Evolutionary conservation across 2,329 filamentous ascomycete genomes (phyloP).

Genomic region (Periconia digitata): DNA sequence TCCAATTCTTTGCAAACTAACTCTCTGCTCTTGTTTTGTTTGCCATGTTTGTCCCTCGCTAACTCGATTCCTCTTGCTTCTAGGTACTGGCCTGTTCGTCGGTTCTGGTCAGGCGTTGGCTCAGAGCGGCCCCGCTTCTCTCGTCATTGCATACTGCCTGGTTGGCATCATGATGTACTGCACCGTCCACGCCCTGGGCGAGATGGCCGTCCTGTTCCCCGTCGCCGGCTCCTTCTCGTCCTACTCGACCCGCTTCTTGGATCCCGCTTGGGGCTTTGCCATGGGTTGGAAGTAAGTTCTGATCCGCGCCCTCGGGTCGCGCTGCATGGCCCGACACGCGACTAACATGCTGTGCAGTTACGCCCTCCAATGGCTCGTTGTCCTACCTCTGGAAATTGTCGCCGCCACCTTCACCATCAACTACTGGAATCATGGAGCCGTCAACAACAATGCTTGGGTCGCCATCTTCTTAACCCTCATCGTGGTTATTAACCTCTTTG

Average conservation of each 20-base stretch:
- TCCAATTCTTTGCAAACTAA: neutral
- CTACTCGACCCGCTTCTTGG: conserved; percentile 88
- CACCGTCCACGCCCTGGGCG: conserved; percentile 87
- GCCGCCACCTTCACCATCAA: conserved; percentile 81
- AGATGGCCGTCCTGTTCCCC: conserved; percentile 87
- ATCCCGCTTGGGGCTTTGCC: conserved; percentile 91
- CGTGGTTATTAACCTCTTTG: conserved; percentile 68
- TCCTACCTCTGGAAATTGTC: conserved; percentile 83
- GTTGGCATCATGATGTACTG: conserved; percentile 88
- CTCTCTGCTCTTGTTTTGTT: conserved; percentile 2
- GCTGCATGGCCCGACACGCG: conserved; percentile 6
- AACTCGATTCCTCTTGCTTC: neutral
- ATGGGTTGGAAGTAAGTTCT: conserved; percentile 78
- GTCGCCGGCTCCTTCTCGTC: conserved; percentile 90
- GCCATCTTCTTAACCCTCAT: conserved; percentile 78
- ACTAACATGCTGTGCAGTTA: conserved; percentile 52
- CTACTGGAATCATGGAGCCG: conserved; percentile 69
- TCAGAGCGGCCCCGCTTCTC: conserved; percentile 41
- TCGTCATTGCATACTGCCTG: conserved; percentile 51
- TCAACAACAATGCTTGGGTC: conserved; percentile 65
- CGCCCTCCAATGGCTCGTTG: conserved; percentile 82
- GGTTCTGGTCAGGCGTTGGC: conserved; percentile 59
- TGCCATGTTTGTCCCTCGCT: neutral
- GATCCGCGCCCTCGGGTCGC: conserved; percentile 11
- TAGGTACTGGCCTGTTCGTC: conserved; percentile 72